A percentile compares a stretch with the other conserved stretches of the same genome.
These are phyloP conservation scores for Xylaria castorea DNA, from an alignment of 495 filamentous ascomycete species.

Conservation along the genomic window DNA sequence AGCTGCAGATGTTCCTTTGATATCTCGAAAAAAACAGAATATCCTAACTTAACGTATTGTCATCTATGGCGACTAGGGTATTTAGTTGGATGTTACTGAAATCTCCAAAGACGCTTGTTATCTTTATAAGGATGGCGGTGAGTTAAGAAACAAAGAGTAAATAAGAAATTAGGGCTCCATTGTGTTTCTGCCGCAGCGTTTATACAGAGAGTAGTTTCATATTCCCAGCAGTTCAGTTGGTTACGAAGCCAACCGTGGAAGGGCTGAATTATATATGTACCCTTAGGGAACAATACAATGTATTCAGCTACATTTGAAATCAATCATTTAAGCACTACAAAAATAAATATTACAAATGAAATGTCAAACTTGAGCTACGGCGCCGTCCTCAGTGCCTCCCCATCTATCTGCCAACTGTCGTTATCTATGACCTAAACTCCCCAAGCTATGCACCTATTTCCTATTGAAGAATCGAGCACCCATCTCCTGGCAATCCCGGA, in stretches of 20 bases:
- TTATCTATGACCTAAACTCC: conserved; percentile 7
- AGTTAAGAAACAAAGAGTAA: background rate
- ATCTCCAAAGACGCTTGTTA: background rate
- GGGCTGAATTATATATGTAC: background rate
- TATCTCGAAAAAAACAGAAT: background rate
- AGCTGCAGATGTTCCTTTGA: background rate
- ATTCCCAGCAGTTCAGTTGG: conserved; percentile 3
- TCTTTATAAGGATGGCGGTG: background rate
- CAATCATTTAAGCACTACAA: background rate
- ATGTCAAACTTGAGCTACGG: background rate
- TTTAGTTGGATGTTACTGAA: background rate
- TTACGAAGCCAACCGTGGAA: background rate
- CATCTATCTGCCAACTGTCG: background rate
- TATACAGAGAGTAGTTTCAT: background rate
- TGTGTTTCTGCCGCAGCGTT: conserved; percentile 6
- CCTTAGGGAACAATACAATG: background rate
- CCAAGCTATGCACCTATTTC: conserved; percentile 13
- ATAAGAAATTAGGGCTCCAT: background rate
- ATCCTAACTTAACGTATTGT: background rate
- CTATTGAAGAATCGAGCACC: background rate
- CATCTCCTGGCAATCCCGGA: background rate
- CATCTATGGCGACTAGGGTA: background rate
- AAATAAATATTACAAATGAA: background rate
- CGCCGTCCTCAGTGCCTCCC: background rate
- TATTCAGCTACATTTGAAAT: background rate